Evolutionary conservation across 1,284 basidiomycete species (phyloP), one percentile per base, ranked within the genome.

Genomic region (Polyporus tsugae): DNA sequence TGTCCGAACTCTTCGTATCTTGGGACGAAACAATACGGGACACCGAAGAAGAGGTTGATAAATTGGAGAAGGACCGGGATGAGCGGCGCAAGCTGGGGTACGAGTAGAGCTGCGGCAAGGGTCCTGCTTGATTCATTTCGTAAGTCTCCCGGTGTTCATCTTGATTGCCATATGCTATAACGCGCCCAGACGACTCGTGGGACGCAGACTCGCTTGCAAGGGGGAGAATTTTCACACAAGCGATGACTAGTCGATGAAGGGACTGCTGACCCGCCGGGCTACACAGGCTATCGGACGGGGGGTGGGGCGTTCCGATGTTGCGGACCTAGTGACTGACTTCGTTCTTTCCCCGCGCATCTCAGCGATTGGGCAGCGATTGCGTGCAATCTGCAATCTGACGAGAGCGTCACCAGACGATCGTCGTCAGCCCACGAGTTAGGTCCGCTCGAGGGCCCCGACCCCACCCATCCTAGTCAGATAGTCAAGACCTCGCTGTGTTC

Each of bases 1-100:
- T 94, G 2, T 95, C 92, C 5, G 92, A 94, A 70, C 81, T 94
- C 15, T 95, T 94, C 72, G 90, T 95, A 9, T 87, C 86, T 19
- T 95, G 93, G 92, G 91, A 94, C 72, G 91, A 93, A 65, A 84
- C 88, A 0, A 79, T 94, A 13, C 83, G 84, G 17, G 86, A 87
- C 58, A 85, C 89, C 4, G 92, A 94, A 75, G 84, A 86, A 62
- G 86, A 86, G 65, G 78, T 89, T 13, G 78, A 79, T 35, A 82
- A 79, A 49, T 75, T 92, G 55, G 91, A 93, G 75, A 85, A 85
- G 66, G 87, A 89, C 57, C 84, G 82, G 66, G 82, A 83, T 29
- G 90, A 91, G 74, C 81, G 85, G 62, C 80, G 80, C 66, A 85
- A 86, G 42, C 78, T 92, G 49, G 91, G 92, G 7, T 83, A 83